Percentiles rank a stretch among this genome's conserved stretches.
phyloP scores from a whole-genome alignment of 768 basidiomycete species.

The Leucogyrophana mollusca region DNA sequence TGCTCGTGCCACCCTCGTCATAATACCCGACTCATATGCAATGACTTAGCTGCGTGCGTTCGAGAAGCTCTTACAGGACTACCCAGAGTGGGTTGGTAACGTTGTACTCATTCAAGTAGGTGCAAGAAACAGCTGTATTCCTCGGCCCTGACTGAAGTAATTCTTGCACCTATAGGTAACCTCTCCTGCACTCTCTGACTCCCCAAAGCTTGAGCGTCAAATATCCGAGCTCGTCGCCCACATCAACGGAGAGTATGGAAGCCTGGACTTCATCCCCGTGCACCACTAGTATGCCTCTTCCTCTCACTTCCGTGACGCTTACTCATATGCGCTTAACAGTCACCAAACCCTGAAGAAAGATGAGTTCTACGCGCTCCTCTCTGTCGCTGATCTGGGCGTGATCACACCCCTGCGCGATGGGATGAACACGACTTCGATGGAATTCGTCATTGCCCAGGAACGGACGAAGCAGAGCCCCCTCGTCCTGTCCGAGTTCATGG shows the following conservation, averaged over 20 bases:
- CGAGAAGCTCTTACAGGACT: constrained; percentile 88
- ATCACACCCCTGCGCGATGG: constrained; percentile 96
- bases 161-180: constrained; percentile 75
- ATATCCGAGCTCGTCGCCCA: constrained; percentile 92
- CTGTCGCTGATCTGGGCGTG: constrained; percentile 90
- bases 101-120: constrained; percentile 62
- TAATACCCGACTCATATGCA: neutral
- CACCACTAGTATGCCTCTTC: constrained; percentile 78
- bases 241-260: constrained; percentile 95
- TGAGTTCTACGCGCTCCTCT: constrained; percentile 94
- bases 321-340: constrained; percentile 39
- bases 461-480: constrained; percentile 80
- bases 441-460: constrained; percentile 94
- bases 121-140: neutral
- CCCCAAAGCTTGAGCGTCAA: constrained; percentile 89
- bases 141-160: constrained; percentile 35
- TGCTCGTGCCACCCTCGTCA: neutral
- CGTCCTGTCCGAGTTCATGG: constrained; percentile 97
- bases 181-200: constrained; percentile 88
- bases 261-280: constrained; percentile 92
- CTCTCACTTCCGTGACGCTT: neutral
- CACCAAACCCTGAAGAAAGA: constrained; percentile 97
- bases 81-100: constrained; percentile 94
- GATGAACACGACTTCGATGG: constrained; percentile 99
- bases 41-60: constrained; percentile 79